These are phyloP conservation scores for Populus hybrid DNA, from an alignment of 441 rosid species.

Conservation along the genomic window DNA sequence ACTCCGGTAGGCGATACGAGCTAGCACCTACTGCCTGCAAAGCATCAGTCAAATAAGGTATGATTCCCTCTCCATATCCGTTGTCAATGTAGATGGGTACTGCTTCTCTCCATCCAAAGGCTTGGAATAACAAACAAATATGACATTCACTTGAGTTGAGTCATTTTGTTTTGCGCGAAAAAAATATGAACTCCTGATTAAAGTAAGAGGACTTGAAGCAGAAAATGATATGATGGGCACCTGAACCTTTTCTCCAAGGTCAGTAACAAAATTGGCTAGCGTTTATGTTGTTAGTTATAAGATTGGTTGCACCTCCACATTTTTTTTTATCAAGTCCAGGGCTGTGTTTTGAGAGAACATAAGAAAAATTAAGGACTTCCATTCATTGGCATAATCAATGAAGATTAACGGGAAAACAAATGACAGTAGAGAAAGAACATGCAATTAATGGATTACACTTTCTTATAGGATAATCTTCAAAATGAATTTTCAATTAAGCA, in stretches of 20 bases:
- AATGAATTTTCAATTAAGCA: too few species aligned
- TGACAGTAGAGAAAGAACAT: too few species aligned
- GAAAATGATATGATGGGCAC: conserved; percentile 18
- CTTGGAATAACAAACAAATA: conserved; percentile 35
- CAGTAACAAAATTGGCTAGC: conserved; percentile 44
- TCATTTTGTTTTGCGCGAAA: conserved; percentile 39
- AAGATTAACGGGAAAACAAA: too few species aligned
- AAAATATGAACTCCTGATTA: conserved; percentile 47
- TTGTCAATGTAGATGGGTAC: conserved; percentile 40
- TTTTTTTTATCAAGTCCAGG: conserved; percentile 19
- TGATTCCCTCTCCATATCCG: conserved; percentile 43
- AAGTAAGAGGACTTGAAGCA: conserved; percentile 52
- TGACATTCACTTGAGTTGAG: conserved; percentile 50
- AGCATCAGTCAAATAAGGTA: conserved; percentile 47
- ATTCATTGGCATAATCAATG: too few species aligned
- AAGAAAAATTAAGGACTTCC: neutral
- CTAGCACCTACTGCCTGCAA: conserved; percentile 31
- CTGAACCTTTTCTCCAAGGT: conserved; percentile 33
- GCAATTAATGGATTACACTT: too few species aligned
- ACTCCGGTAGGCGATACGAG: conserved; percentile 37
- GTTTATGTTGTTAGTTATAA: conserved; percentile 41
- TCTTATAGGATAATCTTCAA: too few species aligned
- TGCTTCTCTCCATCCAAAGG: conserved; percentile 58
- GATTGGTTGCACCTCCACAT: conserved; percentile 42
- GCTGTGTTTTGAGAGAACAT: conserved; percentile 22